Conservation (phyloP, 192 early-diverging fungal genomes). For the Coemansia sp. region DNA sequence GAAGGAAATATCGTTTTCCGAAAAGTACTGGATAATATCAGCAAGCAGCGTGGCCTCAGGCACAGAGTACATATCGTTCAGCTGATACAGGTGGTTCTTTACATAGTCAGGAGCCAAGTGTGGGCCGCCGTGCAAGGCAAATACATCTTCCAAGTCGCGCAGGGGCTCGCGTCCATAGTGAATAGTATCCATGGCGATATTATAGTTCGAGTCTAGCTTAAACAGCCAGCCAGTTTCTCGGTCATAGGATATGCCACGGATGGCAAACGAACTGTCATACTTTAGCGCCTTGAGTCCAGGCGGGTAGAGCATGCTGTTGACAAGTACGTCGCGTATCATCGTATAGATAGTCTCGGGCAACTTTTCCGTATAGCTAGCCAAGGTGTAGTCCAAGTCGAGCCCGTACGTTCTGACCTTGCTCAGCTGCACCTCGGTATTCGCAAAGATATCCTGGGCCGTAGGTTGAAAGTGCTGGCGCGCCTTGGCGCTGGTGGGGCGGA, state of each 20-base stretch:
- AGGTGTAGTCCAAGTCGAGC: slow-evolving; percentile 69
- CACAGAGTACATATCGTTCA: slow-evolving; percentile 66
- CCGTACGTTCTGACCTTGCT: slow-evolving; percentile 62
- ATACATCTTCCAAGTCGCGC: slow-evolving; percentile 59
- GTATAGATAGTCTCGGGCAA: slow-evolving; percentile 64
- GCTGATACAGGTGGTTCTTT: slow-evolving; percentile 60
- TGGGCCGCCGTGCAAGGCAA: slow-evolving; percentile 60
- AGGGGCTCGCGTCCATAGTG: slow-evolving; percentile 64
- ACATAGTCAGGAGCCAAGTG: slow-evolving; percentile 65
- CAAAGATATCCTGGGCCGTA: slow-evolving; percentile 55
- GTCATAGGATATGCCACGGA: slow-evolving; percentile 65
- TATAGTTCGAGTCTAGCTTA: slow-evolving; percentile 66
- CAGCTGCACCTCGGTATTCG: slow-evolving; percentile 63
- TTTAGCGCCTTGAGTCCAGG: slow-evolving; percentile 37
- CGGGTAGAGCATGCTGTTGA: slow-evolving; percentile 62
- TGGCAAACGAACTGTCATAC: slow-evolving; percentile 65
- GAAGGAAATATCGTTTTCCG: slow-evolving; percentile 61
- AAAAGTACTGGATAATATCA: slow-evolving; percentile 66
- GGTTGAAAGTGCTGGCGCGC: slow-evolving; percentile 24
- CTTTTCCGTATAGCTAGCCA: slow-evolving; percentile 64
- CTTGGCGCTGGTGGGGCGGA: slow-evolving; percentile 26
- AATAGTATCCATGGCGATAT: slow-evolving; percentile 62
- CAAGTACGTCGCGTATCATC: slow-evolving; percentile 62
- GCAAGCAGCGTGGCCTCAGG: slow-evolving; percentile 63
- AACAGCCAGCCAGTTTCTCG: slow-evolving; percentile 67